Evolutionary conservation across 164 flowering plant genomes (phyloP).

Genomic region (Kalanchoe fedtschenkoi): DNA sequence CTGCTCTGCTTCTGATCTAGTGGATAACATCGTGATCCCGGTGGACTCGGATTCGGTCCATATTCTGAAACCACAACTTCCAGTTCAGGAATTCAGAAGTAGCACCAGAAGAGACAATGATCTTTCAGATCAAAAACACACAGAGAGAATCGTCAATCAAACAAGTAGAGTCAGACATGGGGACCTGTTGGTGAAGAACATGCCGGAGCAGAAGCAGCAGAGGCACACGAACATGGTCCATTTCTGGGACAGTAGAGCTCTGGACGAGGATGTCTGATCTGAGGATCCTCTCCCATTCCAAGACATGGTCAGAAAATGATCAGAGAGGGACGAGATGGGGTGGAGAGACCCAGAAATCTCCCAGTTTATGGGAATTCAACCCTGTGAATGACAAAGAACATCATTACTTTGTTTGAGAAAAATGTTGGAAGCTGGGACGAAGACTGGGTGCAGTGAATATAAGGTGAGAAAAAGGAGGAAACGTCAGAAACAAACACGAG

Average conservation of each 20-base stretch:
- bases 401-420: no score
- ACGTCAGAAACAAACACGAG: no score
- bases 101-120: neutral
- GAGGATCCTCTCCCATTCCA: no score
- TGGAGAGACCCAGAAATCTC: no score
- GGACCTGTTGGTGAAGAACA: constrained; percentile 47
- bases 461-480: no score
- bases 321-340: no score
- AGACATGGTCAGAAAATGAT: no score
- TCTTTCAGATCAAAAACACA: neutral
- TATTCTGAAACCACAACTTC: constrained; percentile 17
- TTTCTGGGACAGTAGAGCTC: constrained; percentile 36
- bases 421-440: no score
- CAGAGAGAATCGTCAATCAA: neutral
- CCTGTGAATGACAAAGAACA: no score
- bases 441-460: no score
- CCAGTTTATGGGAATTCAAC: no score
- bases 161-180: neutral
- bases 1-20: constrained; percentile 28
- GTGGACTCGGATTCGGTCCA: constrained; percentile 39
- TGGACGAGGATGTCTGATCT: no score
- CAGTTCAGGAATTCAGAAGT: neutral
- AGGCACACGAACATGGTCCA: constrained; percentile 41
- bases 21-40: constrained; percentile 24
- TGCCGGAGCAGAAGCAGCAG: constrained; percentile 39